A percentile compares a stretch with the other conserved stretches of the same genome.
Conservation (phyloP, 306 rosid genomes). For the Pyrus bretschneideri region DNA sequence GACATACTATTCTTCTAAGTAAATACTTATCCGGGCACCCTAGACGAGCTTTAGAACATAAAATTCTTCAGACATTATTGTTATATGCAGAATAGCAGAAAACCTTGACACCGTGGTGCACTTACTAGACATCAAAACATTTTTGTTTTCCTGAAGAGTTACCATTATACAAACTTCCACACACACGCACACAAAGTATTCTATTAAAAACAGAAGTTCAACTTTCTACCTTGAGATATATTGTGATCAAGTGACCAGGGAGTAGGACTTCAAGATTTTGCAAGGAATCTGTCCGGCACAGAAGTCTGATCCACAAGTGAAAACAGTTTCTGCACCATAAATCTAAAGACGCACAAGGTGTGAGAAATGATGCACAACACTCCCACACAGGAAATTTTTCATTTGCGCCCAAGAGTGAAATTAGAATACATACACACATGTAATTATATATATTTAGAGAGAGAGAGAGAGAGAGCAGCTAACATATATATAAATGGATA, state of each 20-base stretch:
- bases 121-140: not conserved
- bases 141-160: not conserved
- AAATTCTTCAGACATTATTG: not conserved
- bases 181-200: not conserved
- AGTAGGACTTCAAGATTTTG: slow-evolving; percentile 92
- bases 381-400: not conserved
- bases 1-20: not conserved
- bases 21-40: not conserved
- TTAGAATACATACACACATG: too few relatives aligned
- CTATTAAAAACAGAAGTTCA: not conserved
- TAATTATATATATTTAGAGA: too few relatives aligned
- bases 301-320: slow-evolving; percentile 91
- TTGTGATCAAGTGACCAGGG: slow-evolving; percentile 86
- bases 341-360: slow-evolving; percentile 32
- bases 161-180: not conserved
- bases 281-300: slow-evolving; percentile 73
- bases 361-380: slow-evolving; percentile 17
- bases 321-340: slow-evolving; percentile 93
- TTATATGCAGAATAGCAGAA: not conserved
- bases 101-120: not conserved
- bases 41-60: not conserved
- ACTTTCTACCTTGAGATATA: slow-evolving; percentile 74
- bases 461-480: too few relatives aligned
- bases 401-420: too few relatives aligned
- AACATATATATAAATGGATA: not conserved